Evolutionary conservation across 2,329 filamentous ascomycete genomes (phyloP).

Genomic region (Alternaria viburni): DNA sequence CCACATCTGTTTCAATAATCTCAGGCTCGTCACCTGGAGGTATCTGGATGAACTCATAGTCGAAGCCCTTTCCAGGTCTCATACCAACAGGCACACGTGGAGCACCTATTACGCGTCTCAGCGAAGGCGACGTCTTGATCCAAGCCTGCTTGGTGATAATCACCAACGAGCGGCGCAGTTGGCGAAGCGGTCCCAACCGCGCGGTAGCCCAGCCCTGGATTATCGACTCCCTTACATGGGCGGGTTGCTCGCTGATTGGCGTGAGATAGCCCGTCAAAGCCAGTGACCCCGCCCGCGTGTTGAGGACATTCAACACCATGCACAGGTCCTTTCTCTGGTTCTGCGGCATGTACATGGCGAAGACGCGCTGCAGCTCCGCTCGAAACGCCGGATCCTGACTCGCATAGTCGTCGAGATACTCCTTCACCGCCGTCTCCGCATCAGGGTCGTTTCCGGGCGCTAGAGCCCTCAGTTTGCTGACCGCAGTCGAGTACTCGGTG

Average conservation of each 20-base stretch:
- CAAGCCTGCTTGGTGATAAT: slow-evolving; percentile 62
- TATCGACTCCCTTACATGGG: slow-evolving; percentile 66
- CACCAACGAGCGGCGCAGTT: slow-evolving; percentile 63
- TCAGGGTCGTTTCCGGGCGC: slow-evolving; percentile 35
- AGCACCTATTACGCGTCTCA: slow-evolving; percentile 64
- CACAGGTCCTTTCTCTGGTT: slow-evolving; percentile 57
- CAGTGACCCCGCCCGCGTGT: slow-evolving; percentile 67
- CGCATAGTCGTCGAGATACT: slow-evolving; percentile 61
- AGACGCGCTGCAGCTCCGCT: slow-evolving; percentile 56
- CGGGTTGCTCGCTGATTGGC: slow-evolving; percentile 67
- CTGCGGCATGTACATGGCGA: slow-evolving; percentile 57
- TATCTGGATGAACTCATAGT: slow-evolving; percentile 69
- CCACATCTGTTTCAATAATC: slow-evolving; percentile 76
- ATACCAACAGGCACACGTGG: slow-evolving; percentile 63
- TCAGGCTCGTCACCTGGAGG: slow-evolving; percentile 61
- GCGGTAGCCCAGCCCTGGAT: slow-evolving; percentile 68
- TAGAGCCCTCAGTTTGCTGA: slow-evolving; percentile 44
- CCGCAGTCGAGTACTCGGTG: slow-evolving; percentile 56
- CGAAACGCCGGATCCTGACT: slow-evolving; percentile 62
- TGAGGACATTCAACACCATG: slow-evolving; percentile 60
- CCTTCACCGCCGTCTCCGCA: slow-evolving; percentile 54
- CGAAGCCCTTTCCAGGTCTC: slow-evolving; percentile 58
- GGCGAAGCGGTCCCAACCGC: slow-evolving; percentile 61
- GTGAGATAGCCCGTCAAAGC: slow-evolving; percentile 71
- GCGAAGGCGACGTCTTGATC: slow-evolving; percentile 61